Conservation (phyloP, 495 filamentous ascomycete genomes). For the Chaetomium cochliodes region DNA sequence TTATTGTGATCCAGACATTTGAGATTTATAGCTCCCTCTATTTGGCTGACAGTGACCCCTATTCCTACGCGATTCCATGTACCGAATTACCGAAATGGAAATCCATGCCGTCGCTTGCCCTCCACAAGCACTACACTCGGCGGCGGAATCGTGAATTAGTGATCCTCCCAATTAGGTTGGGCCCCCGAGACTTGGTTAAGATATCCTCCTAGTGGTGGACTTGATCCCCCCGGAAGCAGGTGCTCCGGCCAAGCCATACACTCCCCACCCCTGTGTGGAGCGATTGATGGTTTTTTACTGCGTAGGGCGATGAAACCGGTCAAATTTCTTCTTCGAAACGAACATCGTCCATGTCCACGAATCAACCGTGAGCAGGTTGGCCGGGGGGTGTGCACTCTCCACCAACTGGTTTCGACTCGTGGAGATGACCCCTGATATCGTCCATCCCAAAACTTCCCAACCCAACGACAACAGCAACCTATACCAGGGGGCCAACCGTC, state of each 20-base stretch:
- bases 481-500: no score
- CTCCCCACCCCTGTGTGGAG: no score
- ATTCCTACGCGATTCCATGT: background rate
- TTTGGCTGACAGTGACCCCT: background rate
- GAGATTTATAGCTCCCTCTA: background rate
- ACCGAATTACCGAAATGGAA: background rate
- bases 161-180: constrained; percentile 10
- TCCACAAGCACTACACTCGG: background rate
- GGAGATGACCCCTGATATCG: no score
- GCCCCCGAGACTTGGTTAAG: background rate
- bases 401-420: no score
- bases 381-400: no score
- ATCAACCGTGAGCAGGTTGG: no score
- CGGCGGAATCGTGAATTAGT: constrained; percentile 7
- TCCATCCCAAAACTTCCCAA: no score
- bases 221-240: background rate
- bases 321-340: no score
- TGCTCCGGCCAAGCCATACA: background rate
- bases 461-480: no score
- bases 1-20: background rate
- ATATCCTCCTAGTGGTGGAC: constrained; percentile 12
- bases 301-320: no score
- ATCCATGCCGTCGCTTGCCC: background rate
- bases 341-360: no score
- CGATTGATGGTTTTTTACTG: no score